phyloP scores from a whole-genome alignment of 768 basidiomycete genomes.

The Pleurotus sapidus region DNA sequence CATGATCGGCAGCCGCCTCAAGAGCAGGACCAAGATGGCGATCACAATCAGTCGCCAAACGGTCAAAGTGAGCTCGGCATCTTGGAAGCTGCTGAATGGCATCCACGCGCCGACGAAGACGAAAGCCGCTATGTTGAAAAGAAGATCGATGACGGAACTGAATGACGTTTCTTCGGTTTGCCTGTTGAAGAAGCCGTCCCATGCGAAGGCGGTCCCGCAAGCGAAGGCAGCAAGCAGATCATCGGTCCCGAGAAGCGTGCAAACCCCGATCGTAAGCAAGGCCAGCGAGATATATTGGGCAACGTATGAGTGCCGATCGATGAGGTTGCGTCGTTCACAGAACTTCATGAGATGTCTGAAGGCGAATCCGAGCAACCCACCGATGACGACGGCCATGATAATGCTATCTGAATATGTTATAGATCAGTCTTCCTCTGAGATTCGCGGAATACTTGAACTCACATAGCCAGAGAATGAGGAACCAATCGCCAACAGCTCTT shows the following conservation, averaged over 20 bases:
- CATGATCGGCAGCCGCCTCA: constrained; percentile 84
- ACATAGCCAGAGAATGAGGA: constrained; percentile 85
- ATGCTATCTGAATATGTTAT: constrained; percentile 63
- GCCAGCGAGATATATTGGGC: constrained; percentile 89
- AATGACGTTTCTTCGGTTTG: constrained; percentile 96
- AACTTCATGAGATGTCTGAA: constrained; percentile 94
- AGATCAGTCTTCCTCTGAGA: constrained; percentile 8
- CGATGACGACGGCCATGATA: constrained; percentile 69
- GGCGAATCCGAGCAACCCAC: constrained; percentile 67
- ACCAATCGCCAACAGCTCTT: constrained; percentile 82
- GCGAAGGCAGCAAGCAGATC: constrained; percentile 93
- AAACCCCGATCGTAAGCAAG: constrained; percentile 80
- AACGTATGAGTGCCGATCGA: constrained; percentile 92
- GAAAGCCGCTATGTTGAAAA: constrained; percentile 95
- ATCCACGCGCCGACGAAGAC: constrained; percentile 97
- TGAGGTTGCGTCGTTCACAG: constrained; percentile 80
- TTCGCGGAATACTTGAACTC: constrained; percentile 24
- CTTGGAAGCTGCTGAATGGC: constrained; percentile 81
- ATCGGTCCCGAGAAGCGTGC: constrained; percentile 84
- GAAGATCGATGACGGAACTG: constrained; percentile 91
- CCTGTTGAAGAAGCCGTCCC: constrained; percentile 92
- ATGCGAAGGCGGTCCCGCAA: constrained; percentile 94
- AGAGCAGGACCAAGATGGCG: constrained; percentile 75
- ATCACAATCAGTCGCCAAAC: constrained; percentile 86
- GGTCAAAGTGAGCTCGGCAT: constrained; percentile 61